Evolutionary conservation across 225 moss, liverwort and hornwort species (phyloP).

Genomic region (Polytrichum commune): DNA sequence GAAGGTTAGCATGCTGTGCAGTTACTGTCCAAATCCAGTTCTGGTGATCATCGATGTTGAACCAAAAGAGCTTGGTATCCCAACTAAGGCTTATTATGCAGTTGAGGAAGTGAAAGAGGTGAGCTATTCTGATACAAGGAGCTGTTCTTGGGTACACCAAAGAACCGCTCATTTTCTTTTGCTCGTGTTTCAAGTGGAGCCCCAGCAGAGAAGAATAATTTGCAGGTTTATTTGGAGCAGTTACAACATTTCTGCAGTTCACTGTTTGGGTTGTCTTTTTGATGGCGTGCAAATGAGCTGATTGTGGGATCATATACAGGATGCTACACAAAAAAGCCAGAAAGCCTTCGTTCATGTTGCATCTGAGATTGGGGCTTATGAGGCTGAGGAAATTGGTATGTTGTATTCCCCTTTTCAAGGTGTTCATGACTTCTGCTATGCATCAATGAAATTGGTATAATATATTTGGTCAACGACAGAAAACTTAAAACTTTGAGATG

Average conservation of each 20-base stretch:
- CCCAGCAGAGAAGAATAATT: too few species aligned
- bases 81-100: slow-evolving; percentile 98
- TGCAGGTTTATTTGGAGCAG: too few species aligned
- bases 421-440: too few species aligned
- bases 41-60: slow-evolving; percentile 98
- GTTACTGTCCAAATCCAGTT: slow-evolving; percentile 93
- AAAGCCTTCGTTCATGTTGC: slow-evolving; percentile 89
- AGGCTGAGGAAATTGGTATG: slow-evolving; percentile 93
- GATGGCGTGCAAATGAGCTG: too few species aligned
- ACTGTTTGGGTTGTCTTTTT: too few species aligned
- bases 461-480: too few species aligned
- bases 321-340: slow-evolving; percentile 92
- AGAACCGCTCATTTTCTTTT: too few species aligned
- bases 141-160: too few species aligned
- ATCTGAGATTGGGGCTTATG: slow-evolving; percentile 93
- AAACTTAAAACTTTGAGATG: too few species aligned
- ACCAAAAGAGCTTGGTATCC: slow-evolving; percentile 96
- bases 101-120: slow-evolving; percentile 97
- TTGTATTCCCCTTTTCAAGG: not conserved
- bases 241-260: too few species aligned
- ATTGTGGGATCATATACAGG: slow-evolving; percentile 32
- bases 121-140: not conserved
- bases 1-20: slow-evolving; percentile 32
- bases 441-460: too few species aligned
- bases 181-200: too few species aligned